A percentile compares a stretch with the other conserved stretches of the same genome.
Conservation (phyloP, 495 filamentous ascomycete genomes). For the Tuber brumale region DNA sequence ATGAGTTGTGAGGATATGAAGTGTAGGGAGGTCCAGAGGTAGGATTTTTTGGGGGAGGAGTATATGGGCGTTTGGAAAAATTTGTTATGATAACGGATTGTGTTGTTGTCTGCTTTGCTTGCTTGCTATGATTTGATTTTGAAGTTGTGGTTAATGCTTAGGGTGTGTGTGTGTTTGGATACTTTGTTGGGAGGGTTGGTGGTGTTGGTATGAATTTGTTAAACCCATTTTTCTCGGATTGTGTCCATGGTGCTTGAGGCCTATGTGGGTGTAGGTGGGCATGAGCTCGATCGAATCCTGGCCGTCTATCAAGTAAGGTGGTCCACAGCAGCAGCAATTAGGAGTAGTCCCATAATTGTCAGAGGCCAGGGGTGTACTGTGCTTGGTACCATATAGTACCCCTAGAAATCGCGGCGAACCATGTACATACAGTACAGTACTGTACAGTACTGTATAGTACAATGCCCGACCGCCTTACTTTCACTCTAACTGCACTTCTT, state of each 20-base stretch:
- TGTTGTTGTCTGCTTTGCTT: not conserved
- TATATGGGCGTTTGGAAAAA: not conserved
- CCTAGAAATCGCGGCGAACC: no score
- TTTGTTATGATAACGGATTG: not conserved
- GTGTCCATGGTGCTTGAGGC: not conserved
- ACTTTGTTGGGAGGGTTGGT: not conserved
- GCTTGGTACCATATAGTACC: no score
- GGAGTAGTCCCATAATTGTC: not conserved
- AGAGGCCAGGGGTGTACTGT: not conserved
- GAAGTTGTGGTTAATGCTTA: not conserved
- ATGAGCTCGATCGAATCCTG: not conserved
- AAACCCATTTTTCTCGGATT: not conserved
- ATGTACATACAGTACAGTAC: no score
- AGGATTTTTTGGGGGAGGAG: not conserved
- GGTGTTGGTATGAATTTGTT: not conserved
- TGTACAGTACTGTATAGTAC: no score
- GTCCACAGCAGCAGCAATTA: not conserved
- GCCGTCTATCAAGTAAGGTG: not conserved
- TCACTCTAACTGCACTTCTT: not conserved
- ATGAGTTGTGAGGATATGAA: constrained; percentile 11
- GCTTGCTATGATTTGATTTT: not conserved
- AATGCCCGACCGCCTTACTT: not conserved
- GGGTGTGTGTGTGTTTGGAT: not conserved
- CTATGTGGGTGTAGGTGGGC: not conserved
- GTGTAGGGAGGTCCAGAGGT: constrained; percentile 22